Percentiles rank a stretch among this genome's conserved stretches.
phyloP scores from a whole-genome alignment of 2,329 filamentous ascomycete genomes.

The Fusarium compactum region DNA sequence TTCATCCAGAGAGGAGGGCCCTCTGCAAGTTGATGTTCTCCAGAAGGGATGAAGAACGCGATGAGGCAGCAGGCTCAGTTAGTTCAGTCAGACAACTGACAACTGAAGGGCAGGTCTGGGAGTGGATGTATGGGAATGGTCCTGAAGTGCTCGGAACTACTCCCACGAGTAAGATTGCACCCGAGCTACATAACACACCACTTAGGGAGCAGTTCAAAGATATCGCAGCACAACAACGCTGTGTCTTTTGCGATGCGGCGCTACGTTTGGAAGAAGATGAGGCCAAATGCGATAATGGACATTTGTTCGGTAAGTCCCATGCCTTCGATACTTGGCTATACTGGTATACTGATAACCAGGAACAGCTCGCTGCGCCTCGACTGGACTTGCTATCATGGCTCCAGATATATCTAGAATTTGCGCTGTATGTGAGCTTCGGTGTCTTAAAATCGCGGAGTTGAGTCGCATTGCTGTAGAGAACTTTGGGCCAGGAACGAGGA shows the following conservation, averaged over 20 bases:
- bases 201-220: constrained; percentile 56
- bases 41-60: constrained; percentile 42
- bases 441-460: constrained; percentile 60
- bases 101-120: constrained; percentile 68
- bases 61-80: constrained; percentile 1
- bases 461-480: constrained; percentile 49
- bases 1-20: constrained; percentile 60
- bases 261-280: constrained; percentile 52
- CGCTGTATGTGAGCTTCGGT: constrained; percentile 66
- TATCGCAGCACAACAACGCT: constrained; percentile 54
- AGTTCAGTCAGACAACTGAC: constrained; percentile 43
- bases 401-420: constrained; percentile 67
- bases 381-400: constrained; percentile 65
- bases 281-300: constrained; percentile 55
- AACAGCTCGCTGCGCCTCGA: constrained; percentile 65
- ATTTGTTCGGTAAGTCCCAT: constrained; percentile 55
- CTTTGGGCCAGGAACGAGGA: constrained; percentile 45
- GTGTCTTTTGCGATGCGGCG: constrained; percentile 60
- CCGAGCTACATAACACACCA: constrained; percentile 35
- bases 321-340: not conserved
- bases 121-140: constrained; percentile 70
- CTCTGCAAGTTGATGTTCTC: constrained; percentile 55
- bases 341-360: constrained; percentile 2
- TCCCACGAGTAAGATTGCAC: constrained; percentile 31
- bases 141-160: constrained; percentile 59